These are phyloP conservation scores for Hypoxylon crocopeplum DNA, from an alignment of 495 filamentous ascomycete species.

Conservation along the genomic window DNA sequence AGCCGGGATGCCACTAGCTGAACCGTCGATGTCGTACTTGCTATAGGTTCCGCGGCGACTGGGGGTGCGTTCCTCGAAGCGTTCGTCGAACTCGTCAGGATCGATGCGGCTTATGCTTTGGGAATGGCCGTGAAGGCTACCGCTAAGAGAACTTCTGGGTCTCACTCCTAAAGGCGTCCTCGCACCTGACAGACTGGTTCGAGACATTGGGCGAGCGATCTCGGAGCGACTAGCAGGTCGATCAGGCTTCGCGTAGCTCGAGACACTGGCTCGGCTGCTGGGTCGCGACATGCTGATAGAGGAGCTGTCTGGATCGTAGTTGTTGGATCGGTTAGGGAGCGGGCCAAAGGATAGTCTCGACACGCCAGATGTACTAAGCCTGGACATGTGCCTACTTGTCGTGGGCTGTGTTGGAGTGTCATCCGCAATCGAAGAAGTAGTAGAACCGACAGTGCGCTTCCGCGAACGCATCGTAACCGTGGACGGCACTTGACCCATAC, in stretches of 20 bases:
- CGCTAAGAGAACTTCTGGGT: slow-evolving; percentile 64
- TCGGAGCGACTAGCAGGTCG: slow-evolving; percentile 59
- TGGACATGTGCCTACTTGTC: slow-evolving; percentile 57
- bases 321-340: slow-evolving; percentile 49
- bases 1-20: slow-evolving; percentile 49
- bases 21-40: slow-evolving; percentile 57
- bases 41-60: slow-evolving; percentile 59
- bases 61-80: slow-evolving; percentile 55
- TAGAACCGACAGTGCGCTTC: slow-evolving; percentile 71
- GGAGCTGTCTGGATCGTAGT: slow-evolving; percentile 45
- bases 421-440: slow-evolving; percentile 57
- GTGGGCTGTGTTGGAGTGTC: slow-evolving; percentile 45
- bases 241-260: slow-evolving; percentile 57
- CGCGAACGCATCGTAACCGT: slow-evolving; percentile 79
- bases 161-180: slow-evolving; percentile 67
- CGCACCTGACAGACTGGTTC: slow-evolving; percentile 59
- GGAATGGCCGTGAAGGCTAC: slow-evolving; percentile 60
- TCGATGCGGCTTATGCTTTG: slow-evolving; percentile 54
- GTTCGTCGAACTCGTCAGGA: slow-evolving; percentile 50
- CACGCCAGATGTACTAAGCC: slow-evolving; percentile 61
- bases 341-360: slow-evolving; percentile 61
- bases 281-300: slow-evolving; percentile 58
- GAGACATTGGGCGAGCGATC: slow-evolving; percentile 70
- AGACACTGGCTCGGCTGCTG: slow-evolving; percentile 66
- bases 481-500: slow-evolving; percentile 67